A percentile compares a stretch with the other conserved stretches of the same genome.
Evolutionary conservation across 805 yeast species (phyloP).

Genomic region (Candida nitratophila): DNA sequence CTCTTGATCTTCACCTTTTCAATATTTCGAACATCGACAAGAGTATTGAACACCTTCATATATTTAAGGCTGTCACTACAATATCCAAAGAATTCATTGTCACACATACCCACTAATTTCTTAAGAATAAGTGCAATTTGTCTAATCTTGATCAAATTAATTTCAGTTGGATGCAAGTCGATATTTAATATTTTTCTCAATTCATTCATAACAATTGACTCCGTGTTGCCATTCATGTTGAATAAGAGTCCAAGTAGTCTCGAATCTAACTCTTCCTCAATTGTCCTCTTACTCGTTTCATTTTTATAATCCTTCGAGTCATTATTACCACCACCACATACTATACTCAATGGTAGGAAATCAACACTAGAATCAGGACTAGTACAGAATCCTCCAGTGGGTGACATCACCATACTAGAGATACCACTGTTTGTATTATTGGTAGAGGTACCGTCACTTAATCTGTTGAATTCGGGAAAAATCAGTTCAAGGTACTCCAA

Average conservation of each 20-base stretch:
- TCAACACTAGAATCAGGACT: background rate
- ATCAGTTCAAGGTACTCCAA: constrained; percentile 14
- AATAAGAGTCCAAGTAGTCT: background rate
- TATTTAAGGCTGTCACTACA: constrained; percentile 6
- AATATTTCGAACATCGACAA: constrained; percentile 11
- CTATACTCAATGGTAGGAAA: background rate
- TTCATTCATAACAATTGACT: background rate
- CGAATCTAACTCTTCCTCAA: background rate
- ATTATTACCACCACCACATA: constrained; percentile 1
- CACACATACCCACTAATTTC: constrained; percentile 4
- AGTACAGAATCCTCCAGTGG: too few species aligned
- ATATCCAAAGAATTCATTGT: background rate
- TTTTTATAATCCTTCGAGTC: too few species aligned
- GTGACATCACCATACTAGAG: too few species aligned
- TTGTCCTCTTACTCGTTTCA: background rate
- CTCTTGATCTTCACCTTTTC: constrained; percentile 10
- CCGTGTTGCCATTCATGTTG: background rate
- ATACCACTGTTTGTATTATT: background rate
- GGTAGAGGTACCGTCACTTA: background rate
- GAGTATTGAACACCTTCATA: constrained; percentile 12
- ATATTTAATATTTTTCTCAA: background rate
- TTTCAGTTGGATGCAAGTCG: background rate
- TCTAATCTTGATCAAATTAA: constrained; percentile 4
- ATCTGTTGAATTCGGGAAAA: constrained; percentile 12
- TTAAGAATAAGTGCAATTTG: constrained; percentile 3